A percentile compares a stretch with the other conserved stretches of the same genome.
Conservation (phyloP, 805 yeast genomes). For the Ogataea methylovora region DNA sequence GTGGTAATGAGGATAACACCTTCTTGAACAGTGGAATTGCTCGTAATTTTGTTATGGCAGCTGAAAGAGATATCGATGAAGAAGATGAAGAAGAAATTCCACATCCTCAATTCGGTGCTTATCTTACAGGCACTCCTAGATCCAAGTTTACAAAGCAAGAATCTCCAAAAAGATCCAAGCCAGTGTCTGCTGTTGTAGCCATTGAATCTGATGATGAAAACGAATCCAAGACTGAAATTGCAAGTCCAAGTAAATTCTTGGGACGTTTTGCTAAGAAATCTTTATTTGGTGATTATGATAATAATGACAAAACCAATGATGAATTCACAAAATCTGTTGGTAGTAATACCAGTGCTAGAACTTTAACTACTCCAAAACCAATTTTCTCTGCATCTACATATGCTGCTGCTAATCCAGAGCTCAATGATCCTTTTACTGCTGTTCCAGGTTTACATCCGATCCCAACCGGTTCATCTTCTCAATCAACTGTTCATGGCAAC, state of each 20-base stretch:
- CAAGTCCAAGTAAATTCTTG: slow-evolving; percentile 18
- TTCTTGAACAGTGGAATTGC: slow-evolving; percentile 28
- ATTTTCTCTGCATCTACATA: slow-evolving; percentile 55
- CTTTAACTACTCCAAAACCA: slow-evolving; percentile 59
- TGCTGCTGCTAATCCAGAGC: slow-evolving; percentile 45
- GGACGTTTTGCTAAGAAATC: no score
- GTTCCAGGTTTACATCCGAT: slow-evolving; percentile 17
- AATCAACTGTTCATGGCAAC: slow-evolving; percentile 9
- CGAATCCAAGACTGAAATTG: slow-evolving; percentile 23
- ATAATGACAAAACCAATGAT: slow-evolving; percentile 7
- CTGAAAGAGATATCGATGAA: slow-evolving; percentile 25
- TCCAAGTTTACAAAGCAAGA: slow-evolving; percentile 62
- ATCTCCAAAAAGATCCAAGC: slow-evolving; percentile 58
- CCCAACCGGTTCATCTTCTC: slow-evolving; percentile 7
- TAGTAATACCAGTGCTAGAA: slow-evolving; percentile 29
- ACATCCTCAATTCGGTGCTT: slow-evolving; percentile 12
- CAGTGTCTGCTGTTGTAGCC: slow-evolving; percentile 42
- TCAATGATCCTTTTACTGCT: slow-evolving; percentile 14
- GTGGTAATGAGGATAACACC: slow-evolving; percentile 24
- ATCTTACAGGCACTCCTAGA: slow-evolving; percentile 56
- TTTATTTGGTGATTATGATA: slow-evolving; percentile 8
- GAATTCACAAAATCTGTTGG: slow-evolving; percentile 29
- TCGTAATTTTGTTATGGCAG: slow-evolving; percentile 28
- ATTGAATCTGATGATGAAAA: slow-evolving; percentile 37
- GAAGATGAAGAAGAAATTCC: slow-evolving; percentile 15